Percentiles rank a stretch among this genome's conserved stretches.
Conservation (phyloP, 352 stramenopile genomes). For the Globisporangium emineosum region DNA sequence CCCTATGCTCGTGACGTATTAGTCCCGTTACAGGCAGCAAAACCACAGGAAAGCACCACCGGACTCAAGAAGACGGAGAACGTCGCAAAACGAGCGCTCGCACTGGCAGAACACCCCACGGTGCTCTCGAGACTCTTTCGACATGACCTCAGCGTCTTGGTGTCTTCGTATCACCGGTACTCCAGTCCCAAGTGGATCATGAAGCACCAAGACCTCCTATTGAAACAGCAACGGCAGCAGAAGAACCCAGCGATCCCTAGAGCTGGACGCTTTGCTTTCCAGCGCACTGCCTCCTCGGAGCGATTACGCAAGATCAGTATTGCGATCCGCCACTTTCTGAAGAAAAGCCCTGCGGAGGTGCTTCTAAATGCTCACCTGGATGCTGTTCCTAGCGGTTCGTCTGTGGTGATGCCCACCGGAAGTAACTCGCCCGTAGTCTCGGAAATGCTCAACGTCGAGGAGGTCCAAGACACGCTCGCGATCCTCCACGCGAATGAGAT, state of each 20-base stretch:
- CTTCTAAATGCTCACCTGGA: neutral
- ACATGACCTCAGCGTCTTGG: neutral
- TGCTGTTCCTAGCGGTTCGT: neutral
- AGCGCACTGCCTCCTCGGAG: neutral
- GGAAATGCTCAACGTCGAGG: neutral
- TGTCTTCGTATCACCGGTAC: constrained; percentile 6
- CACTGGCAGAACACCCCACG: neutral
- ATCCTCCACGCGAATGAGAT: constrained; percentile 4
- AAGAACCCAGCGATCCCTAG: neutral
- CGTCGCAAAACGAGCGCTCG: neutral
- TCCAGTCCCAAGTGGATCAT: constrained; percentile 3
- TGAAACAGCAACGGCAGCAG: neutral
- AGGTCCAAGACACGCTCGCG: constrained; percentile 5
- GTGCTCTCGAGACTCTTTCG: neutral
- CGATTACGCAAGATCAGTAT: neutral
- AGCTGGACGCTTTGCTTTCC: no score
- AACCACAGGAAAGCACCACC: neutral
- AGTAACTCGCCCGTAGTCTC: no score
- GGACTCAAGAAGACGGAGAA: neutral
- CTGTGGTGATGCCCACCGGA: neutral
- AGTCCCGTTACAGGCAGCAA: no score
- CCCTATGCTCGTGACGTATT: neutral
- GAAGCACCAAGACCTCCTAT: neutral
- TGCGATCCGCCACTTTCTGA: neutral
- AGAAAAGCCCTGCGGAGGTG: neutral